phyloP scores from a whole-genome alignment of 768 basidiomycete genomes.

The Tricholoma matsutake region DNA sequence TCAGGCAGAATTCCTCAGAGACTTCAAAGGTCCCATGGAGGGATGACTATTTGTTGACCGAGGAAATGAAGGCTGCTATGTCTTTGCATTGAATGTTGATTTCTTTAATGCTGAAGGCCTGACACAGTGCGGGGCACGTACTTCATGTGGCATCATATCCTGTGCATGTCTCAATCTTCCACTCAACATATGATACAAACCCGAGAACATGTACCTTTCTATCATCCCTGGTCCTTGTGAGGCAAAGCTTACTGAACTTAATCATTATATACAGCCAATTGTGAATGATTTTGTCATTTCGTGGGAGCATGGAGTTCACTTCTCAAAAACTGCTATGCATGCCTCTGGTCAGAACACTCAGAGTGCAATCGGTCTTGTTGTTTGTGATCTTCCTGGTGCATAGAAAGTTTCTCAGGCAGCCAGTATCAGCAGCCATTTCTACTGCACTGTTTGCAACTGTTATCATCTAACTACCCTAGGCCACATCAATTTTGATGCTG shows the following conservation, averaged over 20 bases:
- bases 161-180: conserved; percentile 2
- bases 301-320: no score
- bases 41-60: background rate
- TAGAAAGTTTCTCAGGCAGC: conserved; percentile 25
- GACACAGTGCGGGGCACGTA: background rate
- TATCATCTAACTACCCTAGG: conserved; percentile 10
- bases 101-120: background rate
- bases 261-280: no score
- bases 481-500: conserved; percentile 19
- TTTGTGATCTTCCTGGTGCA: conserved; percentile 3
- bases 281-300: no score
- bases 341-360: no score
- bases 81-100: conserved; percentile 2
- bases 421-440: conserved; percentile 11
- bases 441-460: no score
- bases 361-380: no score
- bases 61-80: background rate
- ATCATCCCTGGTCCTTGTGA: no score
- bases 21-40: background rate
- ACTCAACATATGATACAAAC: no score
- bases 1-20: background rate
- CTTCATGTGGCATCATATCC: background rate
- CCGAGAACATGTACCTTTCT: no score
- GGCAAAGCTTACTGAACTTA: no score
- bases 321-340: no score